Base-by-base conservation (phyloP, 768 basidiomycete genomes). In the Xerocomellus dryophilus region DNA sequence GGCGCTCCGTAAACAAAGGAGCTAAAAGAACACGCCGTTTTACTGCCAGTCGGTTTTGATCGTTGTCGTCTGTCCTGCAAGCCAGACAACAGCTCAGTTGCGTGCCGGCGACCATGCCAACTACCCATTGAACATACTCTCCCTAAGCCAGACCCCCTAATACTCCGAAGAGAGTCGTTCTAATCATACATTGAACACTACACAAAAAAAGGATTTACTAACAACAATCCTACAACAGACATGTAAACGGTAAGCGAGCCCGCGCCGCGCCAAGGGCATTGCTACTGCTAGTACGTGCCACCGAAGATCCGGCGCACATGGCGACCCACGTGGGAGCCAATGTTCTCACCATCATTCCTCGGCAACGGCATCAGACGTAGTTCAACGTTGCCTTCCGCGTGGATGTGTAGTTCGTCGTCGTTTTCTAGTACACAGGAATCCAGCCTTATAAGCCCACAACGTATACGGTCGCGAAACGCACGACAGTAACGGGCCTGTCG, bases 301-400 rank as follows among this genome's bases (percentile, higher is more conserved):
- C 61, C 47, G 17, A 70, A 63, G 47, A 70, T 66, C 61, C 60
- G 65, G 34, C 66, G 59, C 60, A 70, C 66, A 53, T 61, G 67
- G 57, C 56, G 57, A 53, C 63, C 59, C 54, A 71, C 59, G 36
- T 62, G 66, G 7, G 60, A 61, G 29, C 65, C 50, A 21, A 57
- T 27, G 21, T 59, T 59, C 43, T 36, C 54, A 27, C 14, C 53
- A 41, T 57, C 50, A 34, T 48, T 52, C 27, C 44, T 34, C 48
- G 47, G 50, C 38, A 44, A 29, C 18, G 54, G 29, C 55, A 58
- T 62, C 23, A 71, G 43, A 18, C 54, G 56, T 9, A 71, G 38
- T 27, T 58, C 47, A 6, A 65, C 56, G 21, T 47, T 65, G 3
- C 70, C 70, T n/a, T 62, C 57, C 31, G 66, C 53, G 15, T 71